Evolutionary conservation across 352 stramenopile genomes (phyloP), one percentile per base, ranked within the genome.

Genomic region (Blastocystis sp.): DNA sequence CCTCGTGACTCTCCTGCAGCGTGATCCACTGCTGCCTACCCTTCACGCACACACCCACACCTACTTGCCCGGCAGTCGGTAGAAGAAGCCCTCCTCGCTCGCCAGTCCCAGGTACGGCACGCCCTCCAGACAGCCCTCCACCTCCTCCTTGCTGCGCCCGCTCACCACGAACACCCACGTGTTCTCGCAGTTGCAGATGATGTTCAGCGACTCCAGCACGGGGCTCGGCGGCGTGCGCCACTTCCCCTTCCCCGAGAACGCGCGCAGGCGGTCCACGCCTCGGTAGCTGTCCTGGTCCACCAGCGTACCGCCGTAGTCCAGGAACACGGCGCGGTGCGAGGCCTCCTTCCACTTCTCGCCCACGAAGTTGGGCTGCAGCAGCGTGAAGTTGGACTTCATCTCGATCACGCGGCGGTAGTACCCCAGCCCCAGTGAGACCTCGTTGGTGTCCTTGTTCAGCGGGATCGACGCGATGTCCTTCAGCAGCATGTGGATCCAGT

Each of bases 291-390:
- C 95, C 88, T 98, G 96, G 51, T 94, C 93, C 16, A 97, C 95
- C 60, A 99, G 94, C 9, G 97, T 99, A 91, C 98, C 98, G 71
- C 97, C 97, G 76, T 98, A 99, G 91, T 99, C 97, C 62, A 99
- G 94, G 55, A 99, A 93, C 66, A 99, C 96, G 4, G 99, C 93
- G 21, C 96, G 94, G 33, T 94, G 31, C 24, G 33, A 31, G 55
- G 92, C 94, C 60, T 92, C 91, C 39, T 92, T 93, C 91, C 98
- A 98, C 24, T 95, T 93, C 70, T 95, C 95, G 3, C 94, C 93
- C 9, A 98, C 94, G 0, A 93, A 92, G 29, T 96, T 94, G 0
- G 94, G 94, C 69, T 98, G 95, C 3, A 99, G 93, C 37, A 96
- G 93, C 88, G 95, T 96, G 90, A 98, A 99, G 35, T 95, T 96